A percentile compares a stretch with the other conserved stretches of the same genome.
Conservation (phyloP, 331 rosid genomes). For the Pyrus hybrid region DNA sequence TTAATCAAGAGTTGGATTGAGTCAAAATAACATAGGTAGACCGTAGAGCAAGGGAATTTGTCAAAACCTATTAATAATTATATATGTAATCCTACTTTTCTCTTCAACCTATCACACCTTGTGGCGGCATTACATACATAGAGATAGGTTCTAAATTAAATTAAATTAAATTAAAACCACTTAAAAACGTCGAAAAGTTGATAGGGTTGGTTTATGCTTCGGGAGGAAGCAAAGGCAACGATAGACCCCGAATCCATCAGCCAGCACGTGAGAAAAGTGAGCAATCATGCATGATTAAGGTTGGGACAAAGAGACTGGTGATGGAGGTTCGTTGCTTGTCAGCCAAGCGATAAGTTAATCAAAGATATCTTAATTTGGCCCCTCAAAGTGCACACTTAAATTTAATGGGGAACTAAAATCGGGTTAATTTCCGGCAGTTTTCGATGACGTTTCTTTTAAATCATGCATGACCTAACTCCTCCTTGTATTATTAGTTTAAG, state of each 20-base stretch:
- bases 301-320: neutral
- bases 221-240: constrained; percentile 39
- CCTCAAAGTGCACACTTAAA: neutral
- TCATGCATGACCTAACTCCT: neutral
- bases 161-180: neutral
- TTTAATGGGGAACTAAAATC: no score
- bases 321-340: constrained; percentile 25
- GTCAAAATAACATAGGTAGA: neutral
- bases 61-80: neutral
- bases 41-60: neutral
- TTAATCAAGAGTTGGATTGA: neutral
- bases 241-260: neutral
- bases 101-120: no score
- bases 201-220: constrained; percentile 40
- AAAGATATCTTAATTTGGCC: neutral
- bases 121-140: no score
- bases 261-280: constrained; percentile 48
- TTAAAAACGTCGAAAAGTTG: constrained; percentile 4
- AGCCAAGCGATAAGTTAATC: constrained; percentile 29
- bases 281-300: constrained; percentile 1
- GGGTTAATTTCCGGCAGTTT: neutral
- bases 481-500: neutral
- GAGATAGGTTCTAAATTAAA: no score
- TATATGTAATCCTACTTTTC: no score
- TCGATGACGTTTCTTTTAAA: neutral